A percentile compares a stretch with the other conserved stretches of the same genome.
These are phyloP conservation scores for Glycyrrhiza uralensis DNA, from an alignment of 306 rosid genomes.

Conservation along the genomic window DNA sequence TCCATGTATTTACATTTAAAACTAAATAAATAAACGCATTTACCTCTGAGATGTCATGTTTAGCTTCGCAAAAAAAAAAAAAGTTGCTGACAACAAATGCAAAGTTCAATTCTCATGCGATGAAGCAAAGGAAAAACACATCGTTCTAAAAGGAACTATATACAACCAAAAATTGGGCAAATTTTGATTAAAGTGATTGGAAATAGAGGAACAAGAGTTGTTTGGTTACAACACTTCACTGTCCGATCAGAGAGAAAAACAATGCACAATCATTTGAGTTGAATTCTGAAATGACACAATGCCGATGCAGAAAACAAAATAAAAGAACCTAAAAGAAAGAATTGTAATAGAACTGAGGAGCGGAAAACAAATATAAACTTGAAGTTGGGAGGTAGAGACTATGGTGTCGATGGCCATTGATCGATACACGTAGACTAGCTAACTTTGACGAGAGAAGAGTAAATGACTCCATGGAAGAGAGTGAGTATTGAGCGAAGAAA, in stretches of 20 bases:
- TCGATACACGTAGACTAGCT: no score
- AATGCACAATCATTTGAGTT: background rate
- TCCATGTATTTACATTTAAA: background rate
- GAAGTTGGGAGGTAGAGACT: constrained; percentile 32
- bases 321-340: background rate
- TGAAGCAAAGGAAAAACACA: background rate
- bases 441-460: background rate
- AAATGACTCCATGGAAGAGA: background rate
- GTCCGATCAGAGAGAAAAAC: constrained; percentile 8
- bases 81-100: background rate
- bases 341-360: background rate
- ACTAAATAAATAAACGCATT: background rate
- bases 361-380: constrained; percentile 41
- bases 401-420: constrained; percentile 38
- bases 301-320: background rate
- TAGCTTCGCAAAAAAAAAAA: background rate
- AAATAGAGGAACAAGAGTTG: background rate
- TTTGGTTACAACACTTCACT: background rate
- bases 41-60: background rate
- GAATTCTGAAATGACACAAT: background rate
- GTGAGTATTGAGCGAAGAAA: background rate
- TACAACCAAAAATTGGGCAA: background rate
- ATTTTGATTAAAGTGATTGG: background rate
- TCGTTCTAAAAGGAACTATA: background rate
- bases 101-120: background rate